Evolutionary conservation across 306 rosid genomes (phyloP), one percentile per base, ranked within the genome.

Genomic region (Gastrolobium villosum): DNA sequence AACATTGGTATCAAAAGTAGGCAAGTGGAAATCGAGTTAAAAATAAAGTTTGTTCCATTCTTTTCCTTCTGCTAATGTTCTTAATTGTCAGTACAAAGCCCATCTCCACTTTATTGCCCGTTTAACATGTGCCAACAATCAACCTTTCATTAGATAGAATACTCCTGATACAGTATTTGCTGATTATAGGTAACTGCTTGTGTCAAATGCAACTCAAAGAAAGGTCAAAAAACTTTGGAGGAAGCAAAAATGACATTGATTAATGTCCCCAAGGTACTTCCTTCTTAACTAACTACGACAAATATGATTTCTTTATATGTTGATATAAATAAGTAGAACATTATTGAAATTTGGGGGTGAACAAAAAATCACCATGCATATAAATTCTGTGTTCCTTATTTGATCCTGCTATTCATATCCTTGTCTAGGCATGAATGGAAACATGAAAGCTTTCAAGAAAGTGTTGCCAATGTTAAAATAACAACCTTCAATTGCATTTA

Each of bases 181-280:
- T 76, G 80, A 59, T 66, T 30, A 78, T 67, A 94, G 99, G 97
- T 92, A 67, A 81, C 94, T 73, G 99, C 99, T 76, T 94, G 99
- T 84, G 70, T 60, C 13, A 90, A 89, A 81, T 94, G 99, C 88
- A 94, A 92, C 88, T 89, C 90, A 32, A 92, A 84, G 85, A 94
- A 94, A 87, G 97, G 99, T 66, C 86, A 87, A 69, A 90, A 87
- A 39, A 84, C 97, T 41, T 8, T 88, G 44, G 97, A 90, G 84
- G 99, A 94, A 77, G 91, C 97, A 68, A 89, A 86, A 83, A 90
- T 94, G 99, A 92, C 87, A 89, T 89, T 94, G 76, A 76, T 63
- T 4, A 94, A 90, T 59, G 62, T 80, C 75, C 97, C 97, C 48
- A 94, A 92, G 97, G 99, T 94, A 89, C 39, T 75, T 13, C 14